Evolutionary conservation across 2,329 filamentous ascomycete genomes (phyloP).

Genomic region (Colletotrichum musicola): DNA sequence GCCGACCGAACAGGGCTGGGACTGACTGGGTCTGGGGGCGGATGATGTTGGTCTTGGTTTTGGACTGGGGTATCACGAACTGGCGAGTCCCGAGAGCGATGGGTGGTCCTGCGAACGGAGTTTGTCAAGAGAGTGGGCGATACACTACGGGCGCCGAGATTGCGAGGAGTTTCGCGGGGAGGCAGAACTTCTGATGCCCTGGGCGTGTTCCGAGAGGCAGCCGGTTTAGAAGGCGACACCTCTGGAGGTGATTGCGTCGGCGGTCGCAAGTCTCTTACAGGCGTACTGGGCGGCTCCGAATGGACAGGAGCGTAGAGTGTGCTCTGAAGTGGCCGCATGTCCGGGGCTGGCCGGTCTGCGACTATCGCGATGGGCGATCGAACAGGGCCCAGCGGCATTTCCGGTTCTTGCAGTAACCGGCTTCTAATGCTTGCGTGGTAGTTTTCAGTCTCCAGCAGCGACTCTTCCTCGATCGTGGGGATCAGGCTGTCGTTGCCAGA

Average conservation of each 20-base stretch:
- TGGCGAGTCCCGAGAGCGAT: no score
- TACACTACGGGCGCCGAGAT: not conserved
- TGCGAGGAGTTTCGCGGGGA: not conserved
- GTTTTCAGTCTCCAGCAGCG: not conserved
- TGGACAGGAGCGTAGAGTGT: not conserved
- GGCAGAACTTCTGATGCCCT: not conserved
- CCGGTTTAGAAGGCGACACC: not conserved
- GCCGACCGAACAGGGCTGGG: not conserved
- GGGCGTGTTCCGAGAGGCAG: not conserved
- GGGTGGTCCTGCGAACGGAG: no score
- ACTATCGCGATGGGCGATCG: constrained; percentile 23
- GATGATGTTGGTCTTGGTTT: not conserved
- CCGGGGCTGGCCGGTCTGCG: constrained; percentile 6
- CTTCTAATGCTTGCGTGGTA: not conserved
- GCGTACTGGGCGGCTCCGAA: constrained; percentile 22
- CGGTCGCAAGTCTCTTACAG: not conserved
- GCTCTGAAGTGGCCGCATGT: not conserved
- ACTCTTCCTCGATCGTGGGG: constrained; percentile 25
- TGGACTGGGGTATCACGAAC: no score
- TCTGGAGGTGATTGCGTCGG: constrained; percentile 1
- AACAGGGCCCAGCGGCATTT: constrained; percentile 6
- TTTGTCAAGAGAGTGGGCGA: no score
- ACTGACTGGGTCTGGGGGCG: not conserved
- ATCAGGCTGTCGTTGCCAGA: constrained; percentile 1
- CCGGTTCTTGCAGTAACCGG: constrained; percentile 4